Evolutionary conservation across 176 grass and related monocot genomes (phyloP).

Genomic region (Carex myosuroides): DNA sequence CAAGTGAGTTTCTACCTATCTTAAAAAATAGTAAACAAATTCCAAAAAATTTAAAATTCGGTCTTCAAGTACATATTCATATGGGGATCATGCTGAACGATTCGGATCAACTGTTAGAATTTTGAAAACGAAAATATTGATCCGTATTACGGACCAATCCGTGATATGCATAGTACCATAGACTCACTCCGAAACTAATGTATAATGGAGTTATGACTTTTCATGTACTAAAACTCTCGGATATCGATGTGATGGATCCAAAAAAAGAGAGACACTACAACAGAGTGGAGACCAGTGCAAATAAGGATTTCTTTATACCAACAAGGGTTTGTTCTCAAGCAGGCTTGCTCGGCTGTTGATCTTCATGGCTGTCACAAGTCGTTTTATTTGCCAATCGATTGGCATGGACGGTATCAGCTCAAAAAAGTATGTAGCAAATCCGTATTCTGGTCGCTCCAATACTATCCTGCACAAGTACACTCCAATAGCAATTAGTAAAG

Average conservation of each 20-base stretch:
- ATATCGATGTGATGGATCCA: background rate
- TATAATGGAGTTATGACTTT: background rate
- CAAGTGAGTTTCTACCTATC: too few relatives aligned
- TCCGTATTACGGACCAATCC: too few relatives aligned
- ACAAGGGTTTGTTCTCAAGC: conserved; percentile 68
- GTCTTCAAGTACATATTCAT: too few relatives aligned
- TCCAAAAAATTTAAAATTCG: too few relatives aligned
- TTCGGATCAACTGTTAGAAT: too few relatives aligned
- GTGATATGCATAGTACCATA: too few relatives aligned
- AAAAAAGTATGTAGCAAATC: conserved; percentile 95
- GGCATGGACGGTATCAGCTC: conserved; percentile 59
- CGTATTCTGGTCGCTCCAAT: conserved; percentile 92
- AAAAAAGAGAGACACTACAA: background rate
- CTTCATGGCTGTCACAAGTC: conserved; percentile 79
- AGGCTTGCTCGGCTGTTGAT: conserved; percentile 66
- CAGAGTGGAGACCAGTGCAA: background rate
- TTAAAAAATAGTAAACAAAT: too few relatives aligned
- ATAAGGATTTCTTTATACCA: conserved; percentile 37
- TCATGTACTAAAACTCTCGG: background rate
- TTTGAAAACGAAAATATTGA: too few relatives aligned
- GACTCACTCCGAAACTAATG: too few relatives aligned
- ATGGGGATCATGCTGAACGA: too few relatives aligned
- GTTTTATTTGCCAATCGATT: conserved; percentile 72
- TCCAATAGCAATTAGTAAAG: background rate
- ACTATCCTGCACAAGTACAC: conserved; percentile 55